Evolutionary conservation across 805 yeast genomes (phyloP).

Genomic region (Clavispora asparagi): DNA sequence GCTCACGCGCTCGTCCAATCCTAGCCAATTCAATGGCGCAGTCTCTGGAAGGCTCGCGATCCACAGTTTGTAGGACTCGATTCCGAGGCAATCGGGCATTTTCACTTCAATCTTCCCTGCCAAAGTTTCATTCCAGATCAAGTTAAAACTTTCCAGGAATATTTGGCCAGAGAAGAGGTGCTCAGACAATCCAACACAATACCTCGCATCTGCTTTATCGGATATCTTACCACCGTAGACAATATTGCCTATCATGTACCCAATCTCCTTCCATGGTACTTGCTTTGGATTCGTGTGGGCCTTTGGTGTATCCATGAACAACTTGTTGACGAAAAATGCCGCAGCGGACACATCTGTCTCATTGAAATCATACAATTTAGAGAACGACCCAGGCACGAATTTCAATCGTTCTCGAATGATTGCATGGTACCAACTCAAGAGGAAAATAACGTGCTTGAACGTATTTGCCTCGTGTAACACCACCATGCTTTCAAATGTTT

Average conservation of each 20-base stretch:
- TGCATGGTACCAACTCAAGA: conserved; percentile 69
- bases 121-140: conserved; percentile 28
- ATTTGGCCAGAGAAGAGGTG: conserved; percentile 35
- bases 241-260: conserved; percentile 45
- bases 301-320: conserved; percentile 21
- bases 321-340: conserved; percentile 35
- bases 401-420: conserved; percentile 54
- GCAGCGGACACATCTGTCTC: conserved; percentile 64
- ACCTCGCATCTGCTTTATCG: conserved; percentile 32
- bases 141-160: conserved; percentile 38
- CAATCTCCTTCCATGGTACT: conserved; percentile 53
- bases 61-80: conserved; percentile 43
- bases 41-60: conserved; percentile 46
- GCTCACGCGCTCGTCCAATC: conserved; percentile 42
- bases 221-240: conserved; percentile 67
- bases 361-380: conserved; percentile 59
- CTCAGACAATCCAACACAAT: conserved; percentile 29
- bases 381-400: conserved; percentile 60
- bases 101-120: conserved; percentile 14
- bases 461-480: conserved; percentile 22
- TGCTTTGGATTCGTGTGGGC: conserved; percentile 9
- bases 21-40: conserved; percentile 52
- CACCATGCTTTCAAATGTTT: conserved; percentile 28
- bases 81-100: conserved; percentile 44
- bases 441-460: conserved; percentile 43